These are phyloP conservation scores for Datura wrightii DNA, from an alignment of 257 asterid species.

Conservation along the genomic window DNA sequence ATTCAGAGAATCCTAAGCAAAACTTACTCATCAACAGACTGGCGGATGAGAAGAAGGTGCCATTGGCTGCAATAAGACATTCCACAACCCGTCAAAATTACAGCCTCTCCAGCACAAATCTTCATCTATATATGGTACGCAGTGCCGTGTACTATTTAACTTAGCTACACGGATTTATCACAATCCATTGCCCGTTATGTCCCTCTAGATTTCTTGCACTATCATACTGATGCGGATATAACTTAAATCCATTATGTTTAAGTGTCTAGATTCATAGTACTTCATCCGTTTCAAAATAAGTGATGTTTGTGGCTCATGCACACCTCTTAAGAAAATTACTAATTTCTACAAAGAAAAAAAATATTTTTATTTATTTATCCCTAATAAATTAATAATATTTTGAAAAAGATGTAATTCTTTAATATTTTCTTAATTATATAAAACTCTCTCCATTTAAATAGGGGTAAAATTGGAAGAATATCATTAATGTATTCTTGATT, in stretches of 20 bases:
- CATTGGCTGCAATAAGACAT: conserved; percentile 35
- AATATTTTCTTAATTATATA: no score
- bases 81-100: conserved; percentile 35
- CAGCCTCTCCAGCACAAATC: background rate
- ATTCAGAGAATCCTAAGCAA: conserved; percentile 51
- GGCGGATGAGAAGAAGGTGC: conserved; percentile 1
- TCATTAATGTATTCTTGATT: no score
- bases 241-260: background rate
- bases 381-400: no score
- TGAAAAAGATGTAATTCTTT: no score
- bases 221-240: background rate
- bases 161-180: background rate
- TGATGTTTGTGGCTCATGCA: no score
- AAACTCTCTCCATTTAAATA: no score
- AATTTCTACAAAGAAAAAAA: no score
- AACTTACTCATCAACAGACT: background rate
- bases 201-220: background rate
- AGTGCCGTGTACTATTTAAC: background rate
- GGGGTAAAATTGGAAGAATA: no score
- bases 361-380: no score
- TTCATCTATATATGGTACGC: background rate
- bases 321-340: no score
- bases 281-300: no score
- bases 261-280: background rate
- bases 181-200: background rate